Base-by-base conservation (phyloP, 2,329 filamentous ascomycete species). In the Alternaria panax region DNA sequence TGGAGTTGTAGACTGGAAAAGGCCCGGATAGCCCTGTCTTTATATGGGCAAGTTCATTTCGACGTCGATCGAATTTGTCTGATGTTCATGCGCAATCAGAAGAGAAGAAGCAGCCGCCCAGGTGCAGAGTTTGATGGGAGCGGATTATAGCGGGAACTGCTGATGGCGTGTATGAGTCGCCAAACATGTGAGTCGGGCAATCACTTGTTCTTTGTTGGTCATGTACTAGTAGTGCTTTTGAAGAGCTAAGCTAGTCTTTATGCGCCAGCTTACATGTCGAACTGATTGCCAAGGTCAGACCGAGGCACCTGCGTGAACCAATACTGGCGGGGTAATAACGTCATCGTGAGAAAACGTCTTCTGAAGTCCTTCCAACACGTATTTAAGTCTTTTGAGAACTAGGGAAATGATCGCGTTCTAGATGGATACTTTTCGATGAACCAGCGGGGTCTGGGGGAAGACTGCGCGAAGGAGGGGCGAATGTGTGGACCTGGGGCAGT, bases 401-500 rank as follows among this genome's bases (percentile, higher is more conserved):
- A 32, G 30, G 14, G 36, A 16, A 20, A 7, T 51, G n/a, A 7
- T 41, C 5, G 12, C 36, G 5, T 24, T 7, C 7, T 45, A 32
- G 14, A 36, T 25, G 41, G 18, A 43, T 27, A 30, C n/a, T 22
- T 20, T 27, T 16, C 32, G 27, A 38, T 22, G 27, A 47, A 38
- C 11, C 18, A 48, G 46, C 27, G 22, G 40, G 40, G 47, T 41
- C 18, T 54, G 45, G 40, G 43, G 24, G 41, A 22, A 54, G 52
- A 28, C 25, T 20, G 42, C 24, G 47, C 41, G 30, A 51, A 22
- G 12, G 38, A 56, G 48, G 42, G 40, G 40, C 50, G 57, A 55
- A 41, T 53, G 59, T 50, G 54, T 48, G 51, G 59, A 52, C 22
- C 42, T 51, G 50, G 54, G 38, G 51, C 55, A 57, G 25, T 45